Conservation (phyloP, 257 asterid genomes). For the Nicotiana noctiflora region DNA sequence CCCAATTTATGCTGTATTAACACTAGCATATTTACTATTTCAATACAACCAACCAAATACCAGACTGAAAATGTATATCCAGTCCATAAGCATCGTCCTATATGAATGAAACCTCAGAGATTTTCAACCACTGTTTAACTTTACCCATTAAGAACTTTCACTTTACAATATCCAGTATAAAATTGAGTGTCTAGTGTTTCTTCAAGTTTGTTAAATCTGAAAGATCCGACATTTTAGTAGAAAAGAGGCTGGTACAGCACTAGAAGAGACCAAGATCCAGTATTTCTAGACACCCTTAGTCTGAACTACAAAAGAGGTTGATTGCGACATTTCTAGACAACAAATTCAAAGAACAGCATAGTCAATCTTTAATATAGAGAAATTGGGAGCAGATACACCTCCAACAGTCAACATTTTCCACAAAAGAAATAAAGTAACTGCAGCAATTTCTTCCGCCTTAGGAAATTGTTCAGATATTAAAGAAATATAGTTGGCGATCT, state of each 20-base stretch:
- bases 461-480: not conserved
- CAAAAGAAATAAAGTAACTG: not conserved
- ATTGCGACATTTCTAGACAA: not conserved
- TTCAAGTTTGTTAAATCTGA: not conserved
- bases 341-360: not conserved
- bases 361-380: not conserved
- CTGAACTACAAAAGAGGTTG: not conserved
- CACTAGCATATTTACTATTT: not conserved
- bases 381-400: not conserved
- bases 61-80: not conserved
- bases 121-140: not conserved
- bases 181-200: not conserved
- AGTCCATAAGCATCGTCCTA: not conserved
- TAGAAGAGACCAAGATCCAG: not conserved
- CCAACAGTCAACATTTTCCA: not conserved
- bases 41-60: not conserved
- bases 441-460: not conserved
- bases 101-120: not conserved
- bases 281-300: not conserved
- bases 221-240: not conserved
- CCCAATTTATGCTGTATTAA: not conserved
- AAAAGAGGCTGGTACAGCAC: not conserved
- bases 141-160: not conserved
- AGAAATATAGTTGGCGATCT: not conserved
- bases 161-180: not conserved